Conservation (phyloP, 331 rosid species). For the Phaseolus coccineus region DNA sequence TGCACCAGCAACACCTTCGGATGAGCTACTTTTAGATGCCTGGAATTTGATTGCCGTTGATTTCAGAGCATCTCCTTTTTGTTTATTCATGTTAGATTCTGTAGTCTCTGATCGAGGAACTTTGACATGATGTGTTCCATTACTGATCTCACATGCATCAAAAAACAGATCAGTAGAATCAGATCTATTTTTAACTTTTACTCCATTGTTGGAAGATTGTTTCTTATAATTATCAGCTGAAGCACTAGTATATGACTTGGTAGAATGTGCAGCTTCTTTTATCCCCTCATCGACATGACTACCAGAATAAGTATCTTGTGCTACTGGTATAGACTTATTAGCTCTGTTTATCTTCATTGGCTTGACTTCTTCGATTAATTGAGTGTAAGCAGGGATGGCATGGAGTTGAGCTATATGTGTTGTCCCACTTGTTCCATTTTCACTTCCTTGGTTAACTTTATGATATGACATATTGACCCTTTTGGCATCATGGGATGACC, state of each 20-base stretch:
- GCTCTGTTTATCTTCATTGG: constrained; percentile 48
- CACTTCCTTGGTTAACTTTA: constrained; percentile 69
- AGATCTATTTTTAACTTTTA: constrained; percentile 50
- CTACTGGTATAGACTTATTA: constrained; percentile 49
- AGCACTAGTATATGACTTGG: constrained; percentile 41
- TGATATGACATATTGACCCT: constrained; percentile 73
- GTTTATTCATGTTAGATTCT: constrained; percentile 44
- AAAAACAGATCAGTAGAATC: constrained; percentile 52
- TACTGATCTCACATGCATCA: constrained; percentile 57
- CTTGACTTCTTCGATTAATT: constrained; percentile 66
- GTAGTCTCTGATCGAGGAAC: constrained; percentile 53
- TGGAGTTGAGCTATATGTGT: constrained; percentile 66
- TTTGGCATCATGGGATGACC: constrained; percentile 54
- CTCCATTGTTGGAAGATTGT: constrained; percentile 54
- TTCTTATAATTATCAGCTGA: constrained; percentile 50
- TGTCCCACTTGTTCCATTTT: constrained; percentile 54
- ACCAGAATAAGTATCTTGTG: constrained; percentile 44
- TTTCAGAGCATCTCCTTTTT: constrained; percentile 46
- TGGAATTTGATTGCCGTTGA: constrained; percentile 50
- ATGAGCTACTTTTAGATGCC: constrained; percentile 44
- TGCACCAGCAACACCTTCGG: constrained; percentile 47
- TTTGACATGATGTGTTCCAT: constrained; percentile 49
- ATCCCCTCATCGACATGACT: constrained; percentile 41
- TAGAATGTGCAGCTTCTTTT: constrained; percentile 40
- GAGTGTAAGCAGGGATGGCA: constrained; percentile 69